Conservation (phyloP, 192 early-diverging fungal genomes). For the Chytriomyces confervae region DNA sequence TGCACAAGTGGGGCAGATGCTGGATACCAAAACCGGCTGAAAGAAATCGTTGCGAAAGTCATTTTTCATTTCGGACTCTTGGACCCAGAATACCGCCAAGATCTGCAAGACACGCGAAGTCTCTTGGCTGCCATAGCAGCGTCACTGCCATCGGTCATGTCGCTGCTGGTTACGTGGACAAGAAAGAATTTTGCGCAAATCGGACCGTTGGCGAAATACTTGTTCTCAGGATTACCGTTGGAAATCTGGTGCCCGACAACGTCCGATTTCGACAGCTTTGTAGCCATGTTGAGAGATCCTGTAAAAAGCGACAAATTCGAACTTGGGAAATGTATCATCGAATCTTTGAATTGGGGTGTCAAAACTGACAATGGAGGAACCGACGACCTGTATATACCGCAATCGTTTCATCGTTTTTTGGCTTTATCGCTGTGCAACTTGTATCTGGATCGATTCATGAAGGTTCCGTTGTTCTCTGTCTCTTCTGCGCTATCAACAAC, state of each 20-base stretch:
- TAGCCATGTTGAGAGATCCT: slow-evolving; percentile 45
- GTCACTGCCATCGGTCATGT: slow-evolving; percentile 15
- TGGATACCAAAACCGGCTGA: slow-evolving; percentile 22
- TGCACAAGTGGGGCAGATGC: slow-evolving; percentile 10
- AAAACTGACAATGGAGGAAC: background rate
- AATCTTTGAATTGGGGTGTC: slow-evolving; percentile 38
- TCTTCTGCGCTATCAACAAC: slow-evolving; percentile 19
- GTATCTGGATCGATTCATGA: slow-evolving; percentile 38
- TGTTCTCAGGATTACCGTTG: slow-evolving; percentile 35
- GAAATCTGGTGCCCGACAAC: slow-evolving; percentile 33
- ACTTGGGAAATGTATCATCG: slow-evolving; percentile 38
- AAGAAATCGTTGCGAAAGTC: slow-evolving; percentile 26
- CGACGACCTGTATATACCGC: slow-evolving; percentile 31
- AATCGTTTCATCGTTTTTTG: slow-evolving; percentile 37
- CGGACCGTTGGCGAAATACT: slow-evolving; percentile 11
- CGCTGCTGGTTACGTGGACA: slow-evolving; percentile 28
- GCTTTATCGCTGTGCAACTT: slow-evolving; percentile 45
- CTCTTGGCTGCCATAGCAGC: slow-evolving; percentile 12
- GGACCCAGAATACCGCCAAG: slow-evolving; percentile 21
- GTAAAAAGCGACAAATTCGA: slow-evolving; percentile 40
- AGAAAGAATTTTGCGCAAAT: slow-evolving; percentile 28
- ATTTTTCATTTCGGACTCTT: slow-evolving; percentile 35
- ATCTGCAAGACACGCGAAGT: background rate
- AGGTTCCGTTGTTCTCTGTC: slow-evolving; percentile 27
- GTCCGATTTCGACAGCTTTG: slow-evolving; percentile 40